These are phyloP conservation scores for Beauveria bassiana DNA, from an alignment of 2,329 filamentous ascomycete genomes.

Conservation along the genomic window DNA sequence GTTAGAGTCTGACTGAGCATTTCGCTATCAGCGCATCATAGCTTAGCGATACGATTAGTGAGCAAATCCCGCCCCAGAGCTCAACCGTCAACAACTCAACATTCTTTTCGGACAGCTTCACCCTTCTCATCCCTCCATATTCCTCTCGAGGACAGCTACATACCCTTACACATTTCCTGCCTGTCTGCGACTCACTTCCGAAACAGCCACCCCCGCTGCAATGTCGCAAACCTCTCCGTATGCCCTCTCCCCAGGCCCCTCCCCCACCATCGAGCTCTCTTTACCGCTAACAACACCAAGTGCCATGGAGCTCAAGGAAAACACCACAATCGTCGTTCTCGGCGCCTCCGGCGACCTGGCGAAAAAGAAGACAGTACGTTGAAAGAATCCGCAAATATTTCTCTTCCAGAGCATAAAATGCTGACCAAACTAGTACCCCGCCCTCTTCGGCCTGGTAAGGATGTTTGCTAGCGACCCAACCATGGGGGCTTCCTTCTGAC, in stretches of 20 bases:
- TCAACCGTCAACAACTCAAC: slow-evolving; percentile 8
- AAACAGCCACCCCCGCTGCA: slow-evolving; percentile 10
- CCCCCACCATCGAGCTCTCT: slow-evolving; percentile 12
- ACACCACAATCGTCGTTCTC: slow-evolving; percentile 93
- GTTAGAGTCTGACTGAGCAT: slow-evolving; percentile 9
- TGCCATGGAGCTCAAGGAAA: slow-evolving; percentile 92
- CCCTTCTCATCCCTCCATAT: not conserved
- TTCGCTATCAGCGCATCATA: slow-evolving; percentile 14
- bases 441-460: slow-evolving; percentile 93
- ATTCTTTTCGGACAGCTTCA: not conserved
- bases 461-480: not conserved
- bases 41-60: slow-evolving; percentile 9
- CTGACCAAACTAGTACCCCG: slow-evolving; percentile 63
- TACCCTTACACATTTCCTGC: not conserved
- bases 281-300: slow-evolving; percentile 35
- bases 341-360: slow-evolving; percentile 95
- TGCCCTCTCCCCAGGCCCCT: slow-evolving; percentile 25
- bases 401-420: slow-evolving; percentile 20
- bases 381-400: slow-evolving; percentile 6
- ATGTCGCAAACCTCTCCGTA: slow-evolving; percentile 21
- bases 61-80: slow-evolving; percentile 8
- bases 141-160: not conserved
- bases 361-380: slow-evolving; percentile 95
- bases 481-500: not conserved
- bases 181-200: not conserved